phyloP scores from a whole-genome alignment of 1,284 basidiomycete species.

The Clitocybe nebularis region DNA sequence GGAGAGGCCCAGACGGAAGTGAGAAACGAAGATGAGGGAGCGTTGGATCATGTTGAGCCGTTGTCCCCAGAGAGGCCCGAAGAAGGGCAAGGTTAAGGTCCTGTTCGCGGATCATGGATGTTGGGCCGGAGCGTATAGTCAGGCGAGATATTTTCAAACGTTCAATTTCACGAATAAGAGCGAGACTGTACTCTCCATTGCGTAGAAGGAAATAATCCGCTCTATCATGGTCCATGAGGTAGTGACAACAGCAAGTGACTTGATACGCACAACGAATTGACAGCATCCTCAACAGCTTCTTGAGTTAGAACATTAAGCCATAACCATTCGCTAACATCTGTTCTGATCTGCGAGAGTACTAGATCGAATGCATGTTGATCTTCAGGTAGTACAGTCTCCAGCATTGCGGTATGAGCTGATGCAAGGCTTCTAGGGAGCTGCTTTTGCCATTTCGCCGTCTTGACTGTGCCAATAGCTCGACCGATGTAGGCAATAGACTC shows the following conservation, averaged over 20 bases:
- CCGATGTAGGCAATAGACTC: conserved; percentile 87
- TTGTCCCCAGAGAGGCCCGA: conserved; percentile 80
- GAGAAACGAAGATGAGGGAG: conserved; percentile 69
- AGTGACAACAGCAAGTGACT: conserved; percentile 4
- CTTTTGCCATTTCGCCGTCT: conserved; percentile 72
- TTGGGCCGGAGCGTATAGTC: conserved; percentile 57
- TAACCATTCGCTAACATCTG: conserved; percentile 82
- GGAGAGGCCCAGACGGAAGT: conserved; percentile 73
- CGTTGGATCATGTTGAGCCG: conserved; percentile 75
- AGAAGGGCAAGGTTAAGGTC: conserved; percentile 80
- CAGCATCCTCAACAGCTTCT: conserved; percentile 67
- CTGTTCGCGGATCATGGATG: conserved; percentile 81
- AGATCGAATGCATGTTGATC: conserved; percentile 74
- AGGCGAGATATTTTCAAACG: conserved; percentile 73
- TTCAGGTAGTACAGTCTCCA: conserved; percentile 67
- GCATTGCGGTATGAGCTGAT: conserved; percentile 56
- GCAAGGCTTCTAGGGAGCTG: conserved; percentile 68
- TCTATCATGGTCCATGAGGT: conserved; percentile 19
- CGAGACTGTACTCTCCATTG: conserved; percentile 81
- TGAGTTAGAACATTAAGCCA: conserved; percentile 87
- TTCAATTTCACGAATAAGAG: conserved; percentile 80
- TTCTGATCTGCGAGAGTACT: conserved; percentile 67
- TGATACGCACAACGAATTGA: conserved; percentile 33
- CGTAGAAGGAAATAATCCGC: conserved; percentile 85
- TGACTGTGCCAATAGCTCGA: conserved; percentile 81